Conservation (phyloP, 176 grass and related monocot genomes). For the Pontederia paniculata region DNA sequence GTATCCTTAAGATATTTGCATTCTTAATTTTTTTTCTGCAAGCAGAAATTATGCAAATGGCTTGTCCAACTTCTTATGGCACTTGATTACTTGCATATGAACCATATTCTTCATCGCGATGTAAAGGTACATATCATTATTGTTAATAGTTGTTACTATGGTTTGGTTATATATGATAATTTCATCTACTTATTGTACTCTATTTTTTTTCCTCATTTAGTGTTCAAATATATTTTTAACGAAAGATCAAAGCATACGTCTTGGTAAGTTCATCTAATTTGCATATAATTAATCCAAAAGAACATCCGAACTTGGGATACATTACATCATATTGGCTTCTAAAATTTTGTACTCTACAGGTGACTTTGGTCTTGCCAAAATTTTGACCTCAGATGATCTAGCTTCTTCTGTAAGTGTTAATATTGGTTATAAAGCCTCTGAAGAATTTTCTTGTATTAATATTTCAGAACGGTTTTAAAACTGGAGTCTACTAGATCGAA, state of each 20-base stretch:
- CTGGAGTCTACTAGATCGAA: too few species aligned
- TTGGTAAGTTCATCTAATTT: constrained; percentile 42
- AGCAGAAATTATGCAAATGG: constrained; percentile 74
- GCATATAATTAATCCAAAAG: neutral
- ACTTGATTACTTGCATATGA: constrained; percentile 81
- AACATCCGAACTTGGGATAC: constrained; percentile 3
- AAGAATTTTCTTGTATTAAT: too few species aligned
- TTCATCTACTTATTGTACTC: constrained; percentile 1
- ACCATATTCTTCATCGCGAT: constrained; percentile 92
- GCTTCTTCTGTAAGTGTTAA: constrained; percentile 68
- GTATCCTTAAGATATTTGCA: neutral
- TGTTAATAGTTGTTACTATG: neutral
- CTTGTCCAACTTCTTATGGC: constrained; percentile 88
- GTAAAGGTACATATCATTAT: constrained; percentile 56
- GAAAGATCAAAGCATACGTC: constrained; percentile 73
- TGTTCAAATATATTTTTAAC: constrained; percentile 98
- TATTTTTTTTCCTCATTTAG: constrained; percentile 28
- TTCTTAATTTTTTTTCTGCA: constrained; percentile 9
- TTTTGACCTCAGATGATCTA: constrained; percentile 80
- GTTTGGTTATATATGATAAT: too few species aligned
- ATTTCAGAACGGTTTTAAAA: too few species aligned
- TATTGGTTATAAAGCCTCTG: neutral
- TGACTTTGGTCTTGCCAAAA: constrained; percentile 95
- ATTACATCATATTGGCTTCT: constrained; percentile 5
- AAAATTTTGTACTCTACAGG: constrained; percentile 37